Conservation (phyloP, 1,284 basidiomycete genomes). For the Phylloporus sp. region DNA sequence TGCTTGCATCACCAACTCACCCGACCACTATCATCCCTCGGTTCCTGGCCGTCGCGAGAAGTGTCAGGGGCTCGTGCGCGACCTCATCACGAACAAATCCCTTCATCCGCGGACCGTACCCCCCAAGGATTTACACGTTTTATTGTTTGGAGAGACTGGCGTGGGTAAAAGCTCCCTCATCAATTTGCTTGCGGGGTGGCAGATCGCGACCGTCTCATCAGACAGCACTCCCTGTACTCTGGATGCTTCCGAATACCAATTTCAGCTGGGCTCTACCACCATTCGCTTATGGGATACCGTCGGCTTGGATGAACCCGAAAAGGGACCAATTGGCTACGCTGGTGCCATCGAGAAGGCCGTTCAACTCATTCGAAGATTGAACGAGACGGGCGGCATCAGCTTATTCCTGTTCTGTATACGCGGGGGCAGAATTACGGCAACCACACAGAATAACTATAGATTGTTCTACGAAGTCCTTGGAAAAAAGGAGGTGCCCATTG, state of each 20-base stretch:
- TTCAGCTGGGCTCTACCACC: slow-evolving; percentile 22
- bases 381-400: slow-evolving; percentile 30
- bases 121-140: slow-evolving; percentile 33
- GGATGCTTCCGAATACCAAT: slow-evolving; percentile 29
- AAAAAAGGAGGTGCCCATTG: slow-evolving; percentile 36
- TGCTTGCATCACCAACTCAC: slow-evolving; percentile 27
- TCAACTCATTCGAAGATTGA: slow-evolving; percentile 29
- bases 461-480: slow-evolving; percentile 37
- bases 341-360: slow-evolving; percentile 37
- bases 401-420: slow-evolving; percentile 40
- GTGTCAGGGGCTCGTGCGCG: slow-evolving; percentile 23
- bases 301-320: slow-evolving; percentile 35
- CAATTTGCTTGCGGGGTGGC: slow-evolving; percentile 33
- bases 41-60: too few species aligned
- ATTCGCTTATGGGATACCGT: slow-evolving; percentile 38
- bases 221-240: slow-evolving; percentile 34
- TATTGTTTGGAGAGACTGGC: slow-evolving; percentile 38
- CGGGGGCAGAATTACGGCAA: slow-evolving; percentile 31
- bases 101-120: slow-evolving; percentile 22
- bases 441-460: too few species aligned
- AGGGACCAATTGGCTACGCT: slow-evolving; percentile 20
- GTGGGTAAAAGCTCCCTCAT: slow-evolving; percentile 38
- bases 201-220: slow-evolving; percentile 29
- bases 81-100: slow-evolving; percentile 20
- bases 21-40: slow-evolving; percentile 31